Evolutionary conservation across 2,329 filamentous ascomycete genomes (phyloP), one percentile per base, ranked within the genome.

Genomic region (Penicillium expansum): DNA sequence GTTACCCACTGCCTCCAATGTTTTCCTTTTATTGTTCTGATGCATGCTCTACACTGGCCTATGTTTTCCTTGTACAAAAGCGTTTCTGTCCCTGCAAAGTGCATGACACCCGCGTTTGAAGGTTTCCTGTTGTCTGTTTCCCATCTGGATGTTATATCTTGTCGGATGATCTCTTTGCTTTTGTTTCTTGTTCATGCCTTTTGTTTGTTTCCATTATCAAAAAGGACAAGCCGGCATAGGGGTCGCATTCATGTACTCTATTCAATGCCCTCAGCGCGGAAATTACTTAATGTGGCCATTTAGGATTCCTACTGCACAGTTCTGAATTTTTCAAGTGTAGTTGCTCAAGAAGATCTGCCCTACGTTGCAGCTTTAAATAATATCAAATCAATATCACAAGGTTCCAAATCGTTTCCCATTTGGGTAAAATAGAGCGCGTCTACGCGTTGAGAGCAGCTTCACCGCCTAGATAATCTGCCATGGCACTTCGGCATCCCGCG

Each of bases 11-110:
- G 33, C 13, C 22, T 52, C 30, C 41, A 3, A 24, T n/a, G 27
- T 22, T 45, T 37, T 30, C 27, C 14, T 38, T 30, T 52, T 41
- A 18, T 20, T 45, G 50, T 61, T 61, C 45, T 42, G 52, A 60
- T 37, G 50, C 44, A 49, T 65, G 54, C 56, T 47, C 57, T 48
- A 59, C 59, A 64, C 44, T 41, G 44, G 44, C 45, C 52, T 42
- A 48, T 39, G 44, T 39, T 49, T 50, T 57, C 53, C 62, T 64
- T 72, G 69, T 72, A 72, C 66, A 73, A 71, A 73, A 71, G 65
- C 63, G 58, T 69, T 64, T 59, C 38, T 61, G 57, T 58, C 58
- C 52, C 45, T 59, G 56, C 58, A 56, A 52, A 41, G 49, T 62
- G 57, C 57, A 58, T 47, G 51, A 54, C 49, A 56, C 42, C 50